Base-by-base conservation (phyloP, 1,284 basidiomycete species). In the Butyriboletus regius region DNA sequence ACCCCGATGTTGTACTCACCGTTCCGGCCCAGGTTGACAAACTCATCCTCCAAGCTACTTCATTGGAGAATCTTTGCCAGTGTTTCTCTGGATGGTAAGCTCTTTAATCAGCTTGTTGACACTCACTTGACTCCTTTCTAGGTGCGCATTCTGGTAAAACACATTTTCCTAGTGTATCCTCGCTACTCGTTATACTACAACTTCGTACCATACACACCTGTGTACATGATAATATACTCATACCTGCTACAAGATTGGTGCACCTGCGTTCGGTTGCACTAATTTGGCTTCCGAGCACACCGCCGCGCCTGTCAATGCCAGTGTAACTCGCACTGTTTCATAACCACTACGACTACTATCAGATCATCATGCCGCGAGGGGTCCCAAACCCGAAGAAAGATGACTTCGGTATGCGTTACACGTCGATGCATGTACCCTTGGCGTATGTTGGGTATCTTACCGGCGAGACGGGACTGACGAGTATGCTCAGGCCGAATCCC, bases 21-120 rank as follows among this genome's bases (percentile, higher is more conserved):
- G 87, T 95, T 22, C 73, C 77, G 41, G 78, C 76, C 17, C 93
- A 97, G 67, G 91, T 95, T 18, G 89, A 93, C 64, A 88, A 88
- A 65, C 75, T 98, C 46, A 96, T 97, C 56, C 76, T 82, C 53
- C 91, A 96, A 67, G 91, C 93, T 7, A 95, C 88, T 7, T 85
- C 87, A 12, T 73, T 95, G 41, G 92, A 96, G 69, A 95, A 96
- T 67, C 79, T 97, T 3, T 95, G 91, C 67, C 91, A 94, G 64
- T 92, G 90, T 60, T 98, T 96, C 73, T 91, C 92, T 55, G 93
- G 93, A 67, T 96, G 93, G 94, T 90, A 67, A 26, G 59, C 10
- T 32, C n/a, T 35, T 32, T 13, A 17, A 26, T 38, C 41, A 17
- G 1, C 4, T 29, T n/a, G 9, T 49, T 38, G 35, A 31, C 17